Percentiles rank a stretch among this genome's conserved stretches.
phyloP scores from a whole-genome alignment of 306 rosid genomes.

The Vicia sativa region DNA sequence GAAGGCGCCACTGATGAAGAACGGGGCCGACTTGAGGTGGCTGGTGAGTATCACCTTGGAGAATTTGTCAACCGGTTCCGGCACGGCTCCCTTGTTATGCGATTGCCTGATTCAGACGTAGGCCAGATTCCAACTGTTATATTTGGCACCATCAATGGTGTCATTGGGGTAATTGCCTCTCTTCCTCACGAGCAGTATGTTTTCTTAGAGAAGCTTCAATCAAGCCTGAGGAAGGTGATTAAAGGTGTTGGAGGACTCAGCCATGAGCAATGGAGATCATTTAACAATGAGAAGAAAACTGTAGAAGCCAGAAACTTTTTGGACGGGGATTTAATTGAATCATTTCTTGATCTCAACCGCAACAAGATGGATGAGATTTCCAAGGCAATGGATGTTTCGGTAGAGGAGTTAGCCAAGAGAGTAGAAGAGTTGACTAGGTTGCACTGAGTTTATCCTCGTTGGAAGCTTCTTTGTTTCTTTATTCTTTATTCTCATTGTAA shows the following conservation, averaged over 20 bases:
- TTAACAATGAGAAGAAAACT: constrained; percentile 86
- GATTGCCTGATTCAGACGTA: constrained; percentile 91
- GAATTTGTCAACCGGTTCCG: constrained; percentile 83
- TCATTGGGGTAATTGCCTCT: constrained; percentile 94
- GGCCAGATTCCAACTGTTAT: constrained; percentile 95
- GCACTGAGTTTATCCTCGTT: constrained; percentile 55
- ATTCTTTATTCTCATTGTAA: background rate
- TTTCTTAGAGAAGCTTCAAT: constrained; percentile 88
- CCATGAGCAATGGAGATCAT: constrained; percentile 99
- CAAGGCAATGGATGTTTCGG: constrained; percentile 66
- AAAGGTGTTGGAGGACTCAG: constrained; percentile 96
- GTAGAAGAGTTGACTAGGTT: constrained; percentile 92
- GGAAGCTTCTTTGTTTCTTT: constrained; percentile 31
- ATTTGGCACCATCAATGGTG: constrained; percentile 93
- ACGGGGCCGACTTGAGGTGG: constrained; percentile 88
- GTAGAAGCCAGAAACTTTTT: constrained; percentile 82
- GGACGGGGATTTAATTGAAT: constrained; percentile 96
- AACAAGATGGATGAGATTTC: constrained; percentile 90
- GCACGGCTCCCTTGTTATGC: constrained; percentile 90
- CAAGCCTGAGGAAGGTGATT: constrained; percentile 87
- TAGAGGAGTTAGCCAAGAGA: constrained; percentile 96
- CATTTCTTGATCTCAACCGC: constrained; percentile 89
- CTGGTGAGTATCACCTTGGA: constrained; percentile 92
- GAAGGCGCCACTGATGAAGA: constrained; percentile 97
- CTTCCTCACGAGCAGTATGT: constrained; percentile 87